Base-by-base conservation (phyloP, 2,329 filamentous ascomycete genomes). In the Geosmithia flava region DNA sequence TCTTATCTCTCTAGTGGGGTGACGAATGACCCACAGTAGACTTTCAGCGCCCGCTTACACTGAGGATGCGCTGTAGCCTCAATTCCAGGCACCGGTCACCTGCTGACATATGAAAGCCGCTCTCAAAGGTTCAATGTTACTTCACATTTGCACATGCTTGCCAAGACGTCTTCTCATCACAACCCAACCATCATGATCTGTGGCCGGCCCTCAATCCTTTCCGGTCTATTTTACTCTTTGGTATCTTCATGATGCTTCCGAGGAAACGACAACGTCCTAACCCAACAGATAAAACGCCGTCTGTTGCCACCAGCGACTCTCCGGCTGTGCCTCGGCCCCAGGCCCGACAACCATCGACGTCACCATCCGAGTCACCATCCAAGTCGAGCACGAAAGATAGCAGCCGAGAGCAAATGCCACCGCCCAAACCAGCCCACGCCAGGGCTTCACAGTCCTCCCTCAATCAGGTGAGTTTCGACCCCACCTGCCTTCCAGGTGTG, bases 221-320 rank as follows among this genome's bases (percentile, higher is more conserved):
- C 33, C 13, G 11, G 42, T 27, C 42, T n/a, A 17, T 23, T 27
- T 10, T 23, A 4, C 7, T n/a, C 16, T 20, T 23, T 27, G 11
- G 20, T 39, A 33, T 30, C 20, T 17, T 37, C 43, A 52, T 46
- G 20, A 52, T 52, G 50, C 40, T 50, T 37, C 50, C 50, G 16
- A 13, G 50, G 6, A 52, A 52, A 44, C 41, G 50, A 20, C 50
- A 50, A 30, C 46, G 48, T 7, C 48, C 46, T 5, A 47, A 52
- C 29, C 48, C 48, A 15, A 30, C 42, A 30, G 19, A 45, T 20
- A 17, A 42, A 19, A 44, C 20, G n/a, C 20, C 39, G n/a, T 42
- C 46, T n/a, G 45, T 48, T 11, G 20, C 41, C 16, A 37, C 15
- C 6, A 13, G 33, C 33, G 20, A 37, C 3, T 27, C 42, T 46